Base-by-base conservation (phyloP, 2,329 filamentous ascomycete species). In the Coniochaeta prunicola region DNA sequence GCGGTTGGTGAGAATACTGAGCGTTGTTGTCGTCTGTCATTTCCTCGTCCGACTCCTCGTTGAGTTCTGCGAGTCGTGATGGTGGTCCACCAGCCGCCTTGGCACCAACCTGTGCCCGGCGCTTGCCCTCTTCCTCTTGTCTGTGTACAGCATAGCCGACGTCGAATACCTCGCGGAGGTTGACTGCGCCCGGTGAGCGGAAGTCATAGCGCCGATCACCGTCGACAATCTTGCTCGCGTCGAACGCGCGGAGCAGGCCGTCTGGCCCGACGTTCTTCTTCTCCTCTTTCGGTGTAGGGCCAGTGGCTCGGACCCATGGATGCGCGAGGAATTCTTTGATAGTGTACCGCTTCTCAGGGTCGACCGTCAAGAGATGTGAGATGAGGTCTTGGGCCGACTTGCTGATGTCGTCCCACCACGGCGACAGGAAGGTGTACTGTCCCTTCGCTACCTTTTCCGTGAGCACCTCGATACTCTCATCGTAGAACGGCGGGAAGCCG, bases 351-450 rank as follows among this genome's bases (percentile, higher is more conserved):
- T 96, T 93, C 61, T 96, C 91, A 0, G 94, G 94, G 65, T 99
- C 92, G 61, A 99, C 94, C 0, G 91, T 96, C 62, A 99, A 77
- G 0, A 99, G 83, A 72, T 99, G 94, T 4, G 90, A 91, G 59
- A 99, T 93, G 10, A 99, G 79, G 67, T 99, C 93, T 72, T 97
- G 91, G 0, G 94, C 94, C 3, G 91, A 88, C 71, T 94, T 92
- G 61, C 93, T 97, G 62, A 99, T 97, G 60, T 97, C 92, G 66
- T 99, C 94, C 94, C 94, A 99, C 94, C 94, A 99, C 0, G 94
- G 94, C 2, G 93, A 97, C 48, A 99, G 77, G 78, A 99, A 99
- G 0, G 94, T 97, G 72, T 94, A 99, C 76, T 97, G 92, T 55
- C 94, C 94, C 68, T 90, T 88, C 31, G 94, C 94, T 19, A 99